phyloP scores from a whole-genome alignment of 495 filamentous ascomycete genomes.

The Amphirosellinia nigrospora region DNA sequence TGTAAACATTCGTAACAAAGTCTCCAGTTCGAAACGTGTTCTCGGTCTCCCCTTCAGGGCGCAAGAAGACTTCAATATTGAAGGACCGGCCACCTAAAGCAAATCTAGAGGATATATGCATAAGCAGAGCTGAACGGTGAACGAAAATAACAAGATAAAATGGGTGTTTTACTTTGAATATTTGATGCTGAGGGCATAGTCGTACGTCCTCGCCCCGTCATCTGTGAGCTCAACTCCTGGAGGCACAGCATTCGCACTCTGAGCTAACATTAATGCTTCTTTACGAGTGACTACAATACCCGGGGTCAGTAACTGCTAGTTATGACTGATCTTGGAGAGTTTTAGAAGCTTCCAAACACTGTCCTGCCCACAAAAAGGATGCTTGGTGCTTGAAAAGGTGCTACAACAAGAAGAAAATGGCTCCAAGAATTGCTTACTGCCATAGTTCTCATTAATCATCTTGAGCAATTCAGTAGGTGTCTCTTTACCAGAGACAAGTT shows the following conservation, averaged over 20 bases:
- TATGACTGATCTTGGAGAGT: no score
- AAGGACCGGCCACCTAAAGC: conserved; percentile 22
- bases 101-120: conserved; percentile 1
- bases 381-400: no score
- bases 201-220: conserved; percentile 5
- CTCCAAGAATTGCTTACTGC: no score
- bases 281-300: conserved; percentile 64
- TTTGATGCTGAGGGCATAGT: conserved; percentile 17
- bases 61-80: conserved; percentile 21
- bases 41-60: conserved; percentile 9
- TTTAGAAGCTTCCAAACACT: no score
- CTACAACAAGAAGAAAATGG: no score
- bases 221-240: conserved; percentile 10
- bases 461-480: conserved; percentile 41
- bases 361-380: no score
- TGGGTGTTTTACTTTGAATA: conserved; percentile 14
- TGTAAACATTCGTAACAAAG: conserved; percentile 19
- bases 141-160: not conserved
- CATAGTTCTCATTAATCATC: conserved; percentile 54
- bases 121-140: not conserved
- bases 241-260: not conserved
- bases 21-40: conserved; percentile 10
- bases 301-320: no score
- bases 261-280: conserved; percentile 6
- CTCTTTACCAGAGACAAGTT: conserved; percentile 38